Conservation (phyloP, 1,284 basidiomycete species). For the Clitocybe nebularis region DNA sequence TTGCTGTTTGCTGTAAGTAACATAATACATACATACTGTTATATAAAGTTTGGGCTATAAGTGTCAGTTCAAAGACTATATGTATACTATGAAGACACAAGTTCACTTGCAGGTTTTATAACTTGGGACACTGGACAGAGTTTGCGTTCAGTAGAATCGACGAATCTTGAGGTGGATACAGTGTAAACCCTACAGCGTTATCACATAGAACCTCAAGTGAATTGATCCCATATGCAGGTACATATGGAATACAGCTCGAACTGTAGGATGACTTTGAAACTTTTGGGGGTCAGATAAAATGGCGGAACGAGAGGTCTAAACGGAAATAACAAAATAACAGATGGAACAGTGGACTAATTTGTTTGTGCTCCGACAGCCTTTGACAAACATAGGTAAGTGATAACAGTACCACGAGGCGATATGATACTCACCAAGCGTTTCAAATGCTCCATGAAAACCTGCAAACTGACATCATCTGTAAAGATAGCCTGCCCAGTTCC, state of each 20-base stretch:
- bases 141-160: too few relatives aligned
- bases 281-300: background rate
- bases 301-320: conserved; percentile 2
- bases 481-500: conserved; percentile 90
- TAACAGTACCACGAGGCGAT: conserved; percentile 10
- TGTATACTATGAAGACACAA: too few relatives aligned
- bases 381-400: conserved; percentile 8
- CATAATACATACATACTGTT: too few relatives aligned
- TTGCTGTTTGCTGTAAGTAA: too few relatives aligned
- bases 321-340: conserved; percentile 14
- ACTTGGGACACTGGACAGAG: too few relatives aligned
- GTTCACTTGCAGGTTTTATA: too few relatives aligned
- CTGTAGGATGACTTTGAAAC: background rate
- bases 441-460: conserved; percentile 95
- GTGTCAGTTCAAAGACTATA: too few relatives aligned
- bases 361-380: conserved; percentile 73
- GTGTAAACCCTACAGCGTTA: too few relatives aligned
- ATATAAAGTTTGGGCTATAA: too few relatives aligned
- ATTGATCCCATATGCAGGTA: too few relatives aligned
- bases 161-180: too few relatives aligned
- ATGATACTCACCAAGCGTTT: conserved; percentile 76
- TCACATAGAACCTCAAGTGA: too few relatives aligned
- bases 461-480: conserved; percentile 97
- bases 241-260: background rate
- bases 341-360: conserved; percentile 36